A percentile compares a stretch with the other conserved stretches of the same genome.
Conservation (phyloP, 2,329 filamentous ascomycete genomes). For the Aspergillus versicolor region DNA sequence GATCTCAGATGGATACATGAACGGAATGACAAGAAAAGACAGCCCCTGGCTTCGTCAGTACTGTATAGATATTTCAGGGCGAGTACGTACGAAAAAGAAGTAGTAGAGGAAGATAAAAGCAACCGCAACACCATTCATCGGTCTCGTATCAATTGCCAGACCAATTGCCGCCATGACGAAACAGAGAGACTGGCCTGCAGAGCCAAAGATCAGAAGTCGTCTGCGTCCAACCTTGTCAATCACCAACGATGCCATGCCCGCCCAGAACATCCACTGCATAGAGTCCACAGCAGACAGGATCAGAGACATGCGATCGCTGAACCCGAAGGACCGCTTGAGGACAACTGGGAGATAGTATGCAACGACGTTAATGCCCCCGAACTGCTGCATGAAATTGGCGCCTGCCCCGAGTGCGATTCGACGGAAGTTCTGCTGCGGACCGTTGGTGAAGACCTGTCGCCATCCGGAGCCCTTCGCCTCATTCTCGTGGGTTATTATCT, state of each 20-base stretch:
- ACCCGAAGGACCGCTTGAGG: neutral
- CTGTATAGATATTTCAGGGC: too few relatives aligned
- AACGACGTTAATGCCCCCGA: neutral
- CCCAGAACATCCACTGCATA: too few relatives aligned
- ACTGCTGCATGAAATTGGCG: neutral
- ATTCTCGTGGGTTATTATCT: too few relatives aligned
- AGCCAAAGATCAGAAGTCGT: too few relatives aligned
- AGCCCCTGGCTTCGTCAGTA: neutral
- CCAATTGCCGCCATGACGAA: too few relatives aligned
- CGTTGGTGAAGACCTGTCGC: too few relatives aligned
- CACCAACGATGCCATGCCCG: too few relatives aligned
- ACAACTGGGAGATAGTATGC: neutral
- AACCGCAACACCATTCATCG: neutral
- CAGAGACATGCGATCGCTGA: neutral
- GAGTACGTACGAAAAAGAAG: neutral
- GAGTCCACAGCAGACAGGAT: too few relatives aligned
- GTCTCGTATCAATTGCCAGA: too few relatives aligned
- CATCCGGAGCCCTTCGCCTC: too few relatives aligned
- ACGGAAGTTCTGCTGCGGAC: conserved; percentile 32
- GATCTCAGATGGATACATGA: neutral
- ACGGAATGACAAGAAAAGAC: neutral
- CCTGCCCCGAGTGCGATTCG: neutral
- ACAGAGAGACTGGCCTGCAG: too few relatives aligned
- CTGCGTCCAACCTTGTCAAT: too few relatives aligned
- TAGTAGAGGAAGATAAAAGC: neutral